Evolutionary conservation across 2,329 filamentous ascomycete genomes (phyloP).

Genomic region (Penicillium sp.): DNA sequence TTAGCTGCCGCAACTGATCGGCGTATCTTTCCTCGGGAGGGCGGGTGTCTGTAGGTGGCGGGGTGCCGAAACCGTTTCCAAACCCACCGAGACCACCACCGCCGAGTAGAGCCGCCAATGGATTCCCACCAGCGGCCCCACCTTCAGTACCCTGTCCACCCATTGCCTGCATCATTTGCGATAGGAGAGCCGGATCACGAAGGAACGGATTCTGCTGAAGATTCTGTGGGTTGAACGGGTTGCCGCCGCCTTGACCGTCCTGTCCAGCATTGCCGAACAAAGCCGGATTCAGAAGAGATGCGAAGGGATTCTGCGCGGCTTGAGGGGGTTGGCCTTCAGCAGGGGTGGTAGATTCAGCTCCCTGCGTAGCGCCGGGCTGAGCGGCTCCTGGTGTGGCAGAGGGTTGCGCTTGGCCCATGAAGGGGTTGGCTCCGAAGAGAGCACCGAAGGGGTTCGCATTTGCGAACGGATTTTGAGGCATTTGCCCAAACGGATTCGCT

Average conservation of each 20-base stretch:
- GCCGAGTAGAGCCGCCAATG: conserved; percentile 51
- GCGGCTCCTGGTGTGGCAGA: conserved; percentile 32
- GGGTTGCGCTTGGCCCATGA: conserved; percentile 27
- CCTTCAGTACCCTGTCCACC: conserved; percentile 38
- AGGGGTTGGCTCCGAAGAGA: conserved; percentile 48
- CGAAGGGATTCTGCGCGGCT: conserved; percentile 62
- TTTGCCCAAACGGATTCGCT: conserved; percentile 20
- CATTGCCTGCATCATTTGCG: conserved; percentile 54
- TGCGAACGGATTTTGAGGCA: conserved; percentile 16
- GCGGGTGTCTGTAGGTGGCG: conserved; percentile 69
- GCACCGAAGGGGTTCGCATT: conserved; percentile 54
- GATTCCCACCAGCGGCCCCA: conserved; percentile 40
- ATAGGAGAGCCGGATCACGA: conserved; percentile 57
- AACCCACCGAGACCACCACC: conserved; percentile 46
- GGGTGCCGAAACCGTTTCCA: conserved; percentile 41
- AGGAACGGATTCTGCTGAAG: conserved; percentile 53
- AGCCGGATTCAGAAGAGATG: conserved; percentile 56
- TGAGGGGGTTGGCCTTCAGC: conserved; percentile 37
- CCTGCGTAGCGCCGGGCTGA: conserved; percentile 31
- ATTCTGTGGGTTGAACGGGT: conserved; percentile 46
- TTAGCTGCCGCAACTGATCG: conserved; percentile 83
- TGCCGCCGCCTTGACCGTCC: conserved; percentile 42
- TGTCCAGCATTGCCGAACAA: conserved; percentile 32
- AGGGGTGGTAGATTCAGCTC: conserved; percentile 30
- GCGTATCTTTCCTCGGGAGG: conserved; percentile 93